Evolutionary conservation across 2,329 filamentous ascomycete species (phyloP).

Genomic region (Phoma sp.): DNA sequence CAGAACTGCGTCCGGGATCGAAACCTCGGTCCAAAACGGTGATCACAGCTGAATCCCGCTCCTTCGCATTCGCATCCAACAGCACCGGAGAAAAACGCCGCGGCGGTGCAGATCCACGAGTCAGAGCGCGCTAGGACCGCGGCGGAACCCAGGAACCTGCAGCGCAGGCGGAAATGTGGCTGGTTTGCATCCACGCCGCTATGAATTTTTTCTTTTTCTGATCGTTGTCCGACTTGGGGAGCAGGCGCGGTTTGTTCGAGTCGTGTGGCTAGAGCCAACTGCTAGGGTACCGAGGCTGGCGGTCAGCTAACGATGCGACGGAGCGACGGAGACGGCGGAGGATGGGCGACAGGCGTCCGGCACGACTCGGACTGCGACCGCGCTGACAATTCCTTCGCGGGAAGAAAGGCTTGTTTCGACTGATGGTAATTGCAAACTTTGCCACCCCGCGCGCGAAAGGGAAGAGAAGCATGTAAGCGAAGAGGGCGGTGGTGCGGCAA

Average conservation of each 20-base stretch:
- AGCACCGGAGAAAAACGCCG: neutral
- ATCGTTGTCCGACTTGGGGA: conserved; percentile 5
- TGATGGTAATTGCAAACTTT: neutral
- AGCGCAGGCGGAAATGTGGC: neutral
- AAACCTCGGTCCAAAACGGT: too few relatives aligned
- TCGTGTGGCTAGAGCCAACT: neutral
- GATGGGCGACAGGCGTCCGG: neutral
- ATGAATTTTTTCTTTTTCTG: neutral
- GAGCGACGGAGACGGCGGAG: too few relatives aligned
- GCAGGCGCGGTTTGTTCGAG: neutral
- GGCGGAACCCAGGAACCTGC: neutral
- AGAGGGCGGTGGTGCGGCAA: neutral
- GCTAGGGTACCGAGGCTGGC: neutral
- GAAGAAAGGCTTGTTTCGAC: neutral
- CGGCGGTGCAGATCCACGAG: neutral
- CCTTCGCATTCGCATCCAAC: neutral
- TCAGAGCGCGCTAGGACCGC: neutral
- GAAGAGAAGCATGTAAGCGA: neutral
- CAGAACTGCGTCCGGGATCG: too few relatives aligned
- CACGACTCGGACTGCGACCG: neutral
- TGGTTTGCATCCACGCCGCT: neutral
- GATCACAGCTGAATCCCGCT: neutral
- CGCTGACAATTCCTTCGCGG: neutral
- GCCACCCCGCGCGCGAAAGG: too few relatives aligned
- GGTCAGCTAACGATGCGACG: neutral